Evolutionary conservation across 2,329 filamentous ascomycete genomes (phyloP).

Genomic region (Hymenoscyphus repandus): DNA sequence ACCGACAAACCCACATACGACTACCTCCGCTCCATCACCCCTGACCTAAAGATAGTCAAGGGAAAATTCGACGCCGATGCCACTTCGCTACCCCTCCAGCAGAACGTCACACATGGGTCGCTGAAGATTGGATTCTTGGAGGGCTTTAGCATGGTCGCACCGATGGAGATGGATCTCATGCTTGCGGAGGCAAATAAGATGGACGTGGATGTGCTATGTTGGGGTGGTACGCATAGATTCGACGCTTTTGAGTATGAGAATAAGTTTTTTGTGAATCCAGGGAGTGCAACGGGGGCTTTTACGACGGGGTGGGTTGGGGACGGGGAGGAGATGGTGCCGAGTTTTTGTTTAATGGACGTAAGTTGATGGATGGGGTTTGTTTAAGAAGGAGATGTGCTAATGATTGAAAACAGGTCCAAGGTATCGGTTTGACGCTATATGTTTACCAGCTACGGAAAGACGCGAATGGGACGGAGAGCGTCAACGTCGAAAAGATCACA

Average conservation of each 20-base stretch:
- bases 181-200: conserved; percentile 64
- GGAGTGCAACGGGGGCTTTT: conserved; percentile 60
- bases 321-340: conserved; percentile 73
- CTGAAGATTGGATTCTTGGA: conserved; percentile 63
- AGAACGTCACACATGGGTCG: conserved; percentile 61
- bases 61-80: conserved; percentile 64
- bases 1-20: conserved; percentile 78
- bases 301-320: conserved; percentile 52
- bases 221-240: conserved; percentile 63
- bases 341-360: conserved; percentile 97
- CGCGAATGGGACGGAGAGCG: conserved; percentile 69
- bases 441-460: conserved; percentile 84
- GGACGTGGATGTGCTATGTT: conserved; percentile 65
- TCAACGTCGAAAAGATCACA: conserved; percentile 80
- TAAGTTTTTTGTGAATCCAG: conserved; percentile 68
- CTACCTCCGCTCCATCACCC: conserved; percentile 69
- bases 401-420: conserved; percentile 67
- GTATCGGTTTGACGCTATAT: conserved; percentile 90
- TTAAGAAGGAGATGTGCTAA: conserved; percentile 19
- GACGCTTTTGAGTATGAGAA: conserved; percentile 70
- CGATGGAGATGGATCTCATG: conserved; percentile 58
- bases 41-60: conserved; percentile 66
- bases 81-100: conserved; percentile 57
- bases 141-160: conserved; percentile 61
- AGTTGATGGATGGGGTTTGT: conserved; percentile 37